These are phyloP conservation scores for Hypericum perforatum DNA, from an alignment of 345 rosid genomes.

Conservation along the genomic window DNA sequence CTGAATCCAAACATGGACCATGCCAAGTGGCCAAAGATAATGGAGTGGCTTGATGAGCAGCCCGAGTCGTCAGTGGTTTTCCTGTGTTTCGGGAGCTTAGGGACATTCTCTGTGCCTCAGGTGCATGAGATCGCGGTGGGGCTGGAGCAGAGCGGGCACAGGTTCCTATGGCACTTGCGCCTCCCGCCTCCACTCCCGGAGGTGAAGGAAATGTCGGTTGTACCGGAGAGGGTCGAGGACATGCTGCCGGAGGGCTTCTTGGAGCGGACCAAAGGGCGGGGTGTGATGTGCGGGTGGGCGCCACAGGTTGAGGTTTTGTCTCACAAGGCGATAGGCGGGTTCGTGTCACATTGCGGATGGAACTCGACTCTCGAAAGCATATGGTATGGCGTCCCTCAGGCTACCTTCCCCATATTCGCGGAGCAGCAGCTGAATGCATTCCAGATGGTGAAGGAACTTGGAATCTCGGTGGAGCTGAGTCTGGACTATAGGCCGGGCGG, in stretches of 20 bases:
- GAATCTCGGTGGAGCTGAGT: constrained; percentile 7
- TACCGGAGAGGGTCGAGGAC: neutral
- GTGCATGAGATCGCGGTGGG: constrained; percentile 9
- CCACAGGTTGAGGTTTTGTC: constrained; percentile 8
- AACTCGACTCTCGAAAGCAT: constrained; percentile 10
- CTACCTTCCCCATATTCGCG: constrained; percentile 4
- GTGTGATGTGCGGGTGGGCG: constrained; percentile 10
- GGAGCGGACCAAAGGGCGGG: neutral
- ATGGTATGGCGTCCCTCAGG: constrained; percentile 9
- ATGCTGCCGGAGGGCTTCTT: constrained; percentile 7
- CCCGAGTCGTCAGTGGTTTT: constrained; percentile 6
- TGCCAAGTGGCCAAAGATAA: neutral
- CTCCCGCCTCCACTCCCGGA: neutral
- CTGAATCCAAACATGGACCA: neutral
- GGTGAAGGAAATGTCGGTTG: neutral
- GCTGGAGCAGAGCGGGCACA: constrained; percentile 10
- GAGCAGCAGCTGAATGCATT: constrained; percentile 12
- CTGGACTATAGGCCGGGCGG: neutral
- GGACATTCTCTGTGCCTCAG: neutral
- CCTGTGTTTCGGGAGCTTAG: constrained; percentile 14
- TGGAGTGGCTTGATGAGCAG: constrained; percentile 13
- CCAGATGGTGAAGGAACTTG: constrained; percentile 10
- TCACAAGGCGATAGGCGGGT: constrained; percentile 8
- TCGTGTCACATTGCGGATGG: constrained; percentile 10
- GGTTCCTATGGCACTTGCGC: constrained; percentile 11